A percentile compares a stretch with the other conserved stretches of the same genome.
phyloP scores from a whole-genome alignment of 129 eudicot genomes.

The Chrysanthemum seticuspe region DNA sequence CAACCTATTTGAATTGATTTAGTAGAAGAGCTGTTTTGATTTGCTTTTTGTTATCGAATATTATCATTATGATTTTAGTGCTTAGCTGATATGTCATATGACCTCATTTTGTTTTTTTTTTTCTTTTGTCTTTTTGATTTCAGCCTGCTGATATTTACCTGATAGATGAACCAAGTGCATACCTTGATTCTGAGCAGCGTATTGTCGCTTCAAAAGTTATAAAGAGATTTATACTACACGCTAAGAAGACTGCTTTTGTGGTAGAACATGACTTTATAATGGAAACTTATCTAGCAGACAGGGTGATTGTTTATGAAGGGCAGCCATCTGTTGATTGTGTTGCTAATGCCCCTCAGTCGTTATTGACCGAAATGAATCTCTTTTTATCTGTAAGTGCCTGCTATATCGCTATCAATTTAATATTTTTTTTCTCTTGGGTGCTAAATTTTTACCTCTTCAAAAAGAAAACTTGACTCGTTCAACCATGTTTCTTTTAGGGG shows the following conservation, averaged over 20 bases:
- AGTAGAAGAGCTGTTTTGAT: too few relatives aligned
- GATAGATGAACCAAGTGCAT: constrained; percentile 32
- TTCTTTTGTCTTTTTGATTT: background rate
- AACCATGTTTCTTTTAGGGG: too few relatives aligned
- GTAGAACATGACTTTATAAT: constrained; percentile 91
- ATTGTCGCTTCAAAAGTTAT: constrained; percentile 42
- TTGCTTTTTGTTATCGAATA: too few relatives aligned
- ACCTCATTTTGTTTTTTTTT: too few relatives aligned
- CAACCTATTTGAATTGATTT: too few relatives aligned
- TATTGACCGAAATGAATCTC: constrained; percentile 59
- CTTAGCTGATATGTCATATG: too few relatives aligned
- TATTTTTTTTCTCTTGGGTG: too few relatives aligned
- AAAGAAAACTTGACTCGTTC: too few relatives aligned
- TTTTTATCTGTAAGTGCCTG: constrained; percentile 38
- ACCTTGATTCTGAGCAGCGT: too few relatives aligned
- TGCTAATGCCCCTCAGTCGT: constrained; percentile 84
- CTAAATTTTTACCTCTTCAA: too few relatives aligned
- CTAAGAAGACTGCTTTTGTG: constrained; percentile 84
- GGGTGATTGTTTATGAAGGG: constrained; percentile 86
- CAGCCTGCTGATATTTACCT: constrained; percentile 80
- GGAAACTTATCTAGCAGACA: constrained; percentile 90
- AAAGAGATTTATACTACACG: constrained; percentile 79
- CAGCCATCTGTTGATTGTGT: constrained; percentile 70
- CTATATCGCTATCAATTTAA: background rate
- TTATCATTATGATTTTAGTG: too few relatives aligned